phyloP scores from a whole-genome alignment of 257 asterid genomes.

The Jacaranda mimosifolia region DNA sequence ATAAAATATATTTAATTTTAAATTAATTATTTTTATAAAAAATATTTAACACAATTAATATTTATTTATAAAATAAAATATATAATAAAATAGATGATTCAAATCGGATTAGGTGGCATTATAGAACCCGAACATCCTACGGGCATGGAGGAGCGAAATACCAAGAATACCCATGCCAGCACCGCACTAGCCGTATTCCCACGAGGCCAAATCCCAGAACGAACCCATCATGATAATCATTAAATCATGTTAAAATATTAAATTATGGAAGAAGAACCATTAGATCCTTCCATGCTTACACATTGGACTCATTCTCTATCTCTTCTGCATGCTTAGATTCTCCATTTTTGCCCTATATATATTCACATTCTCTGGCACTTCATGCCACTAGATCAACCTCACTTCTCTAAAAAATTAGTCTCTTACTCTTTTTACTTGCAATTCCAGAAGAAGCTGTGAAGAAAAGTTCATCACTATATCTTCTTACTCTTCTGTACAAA shows the following conservation, averaged over 20 bases:
- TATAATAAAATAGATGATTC: too few species aligned
- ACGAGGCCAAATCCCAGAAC: slow-evolving; percentile 55
- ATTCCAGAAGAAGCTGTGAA: slow-evolving; percentile 4
- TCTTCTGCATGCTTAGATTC: slow-evolving; percentile 7
- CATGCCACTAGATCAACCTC: too few species aligned
- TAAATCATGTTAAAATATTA: slow-evolving; percentile 35
- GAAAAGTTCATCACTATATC: background rate
- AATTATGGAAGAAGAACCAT: too few species aligned
- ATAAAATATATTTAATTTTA: too few species aligned
- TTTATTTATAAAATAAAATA: too few species aligned
- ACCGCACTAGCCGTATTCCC: slow-evolving; percentile 47
- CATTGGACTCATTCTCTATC: slow-evolving; percentile 44
- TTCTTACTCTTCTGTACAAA: background rate
- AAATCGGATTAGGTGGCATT: too few species aligned
- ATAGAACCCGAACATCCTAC: too few species aligned
- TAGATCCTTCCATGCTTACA: slow-evolving; percentile 71
- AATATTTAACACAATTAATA: too few species aligned
- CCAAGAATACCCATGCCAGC: slow-evolving; percentile 39
- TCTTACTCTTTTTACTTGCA: slow-evolving; percentile 12
- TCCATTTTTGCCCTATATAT: slow-evolving; percentile 42
- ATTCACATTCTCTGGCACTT: slow-evolving; percentile 34
- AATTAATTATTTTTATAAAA: too few species aligned
- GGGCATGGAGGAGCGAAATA: background rate
- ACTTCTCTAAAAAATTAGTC: too few species aligned
- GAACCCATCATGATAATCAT: slow-evolving; percentile 49